Percentiles rank a stretch among this genome's conserved stretches.
Conservation (phyloP, 2,329 filamentous ascomycete genomes). For the Phaeoacremonium minimum region DNA sequence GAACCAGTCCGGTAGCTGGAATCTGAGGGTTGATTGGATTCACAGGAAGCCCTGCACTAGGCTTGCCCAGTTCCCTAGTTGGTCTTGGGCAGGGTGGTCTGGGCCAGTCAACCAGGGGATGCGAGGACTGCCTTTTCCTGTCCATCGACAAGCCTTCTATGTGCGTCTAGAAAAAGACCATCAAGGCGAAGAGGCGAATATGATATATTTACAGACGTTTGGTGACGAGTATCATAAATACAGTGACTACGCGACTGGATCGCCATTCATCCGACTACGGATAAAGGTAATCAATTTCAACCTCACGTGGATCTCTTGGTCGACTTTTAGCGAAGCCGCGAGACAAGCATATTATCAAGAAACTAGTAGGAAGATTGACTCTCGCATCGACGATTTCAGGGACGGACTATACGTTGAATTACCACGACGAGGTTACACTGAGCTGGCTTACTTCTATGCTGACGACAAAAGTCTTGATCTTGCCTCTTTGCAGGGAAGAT, state of each 20-base stretch:
- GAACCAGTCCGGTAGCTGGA: background rate
- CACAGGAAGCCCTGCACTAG: background rate
- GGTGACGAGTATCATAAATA: background rate
- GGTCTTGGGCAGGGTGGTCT: conserved; percentile 1
- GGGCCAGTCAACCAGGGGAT: background rate
- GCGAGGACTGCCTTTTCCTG: background rate
- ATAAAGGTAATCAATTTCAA: background rate
- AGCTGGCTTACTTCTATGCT: conserved; percentile 1
- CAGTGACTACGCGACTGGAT: background rate
- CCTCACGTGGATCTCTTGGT: background rate
- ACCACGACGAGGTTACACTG: background rate
- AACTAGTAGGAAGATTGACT: background rate
- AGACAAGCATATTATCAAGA: background rate
- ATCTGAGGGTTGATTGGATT: background rate
- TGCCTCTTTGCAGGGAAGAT: background rate
- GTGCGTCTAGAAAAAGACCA: background rate
- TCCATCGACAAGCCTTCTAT: background rate
- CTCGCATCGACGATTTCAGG: background rate
- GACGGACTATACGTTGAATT: conserved; percentile 1
- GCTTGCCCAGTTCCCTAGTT: conserved; percentile 1
- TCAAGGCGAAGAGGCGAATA: background rate
- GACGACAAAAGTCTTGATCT: conserved; percentile 1
- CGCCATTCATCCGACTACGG: background rate
- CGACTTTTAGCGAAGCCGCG: background rate
- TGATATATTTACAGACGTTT: background rate